Base-by-base conservation (phyloP, 1,284 basidiomycete genomes). In the Melanopsichium pennsylvanicum region DNA sequence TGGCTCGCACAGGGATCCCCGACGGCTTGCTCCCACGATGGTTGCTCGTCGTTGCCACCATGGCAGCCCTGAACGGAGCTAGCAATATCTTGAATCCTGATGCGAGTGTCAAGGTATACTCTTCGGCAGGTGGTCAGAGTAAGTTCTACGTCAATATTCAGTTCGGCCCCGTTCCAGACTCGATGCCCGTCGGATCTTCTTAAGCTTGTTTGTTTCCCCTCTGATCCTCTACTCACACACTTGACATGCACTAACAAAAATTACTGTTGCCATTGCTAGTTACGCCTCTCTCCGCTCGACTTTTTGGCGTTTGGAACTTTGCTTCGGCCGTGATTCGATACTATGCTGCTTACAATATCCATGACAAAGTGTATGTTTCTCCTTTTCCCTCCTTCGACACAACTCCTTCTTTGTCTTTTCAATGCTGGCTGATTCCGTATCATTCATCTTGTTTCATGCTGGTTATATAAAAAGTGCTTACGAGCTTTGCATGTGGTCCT, bases 401-500 rank as follows among this genome's bases (percentile, higher is more conserved):
- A 26, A 12, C 11, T 34, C 9, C 19, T 18, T 35, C 21, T n/a
- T n/a, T n/a, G n/a, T n/a, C n/a, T n/a, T n/a, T n/a, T n/a, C n/a
- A n/a, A n/a, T n/a, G n/a, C n/a, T n/a, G n/a, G n/a, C n/a, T n/a
- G n/a, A n/a, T n/a, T n/a, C n/a, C n/a, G n/a, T n/a, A n/a, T n/a
- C n/a, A n/a, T n/a, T n/a, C n/a, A n/a, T n/a, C n/a, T 21, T 11
- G 12, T 26, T 21, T 11, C 10, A 16, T 6, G 16, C 46, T 61
- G 32, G 40, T 37, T 18, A 12, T 16, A 26, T 10, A 1, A 10
- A 25, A 46, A 78, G 75, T 22, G 74, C 69, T 7, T 98, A 97
- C 83, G 88, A 95, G 81, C 88, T 97, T 81, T 87, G 91, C 15
- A 83, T 95, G 63, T 85, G 90, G 79, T 90, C 91, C 29, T 97